Evolutionary conservation across 768 basidiomycete species (phyloP), one percentile per base, ranked within the genome.

Genomic region (Suillus subaureus): DNA sequence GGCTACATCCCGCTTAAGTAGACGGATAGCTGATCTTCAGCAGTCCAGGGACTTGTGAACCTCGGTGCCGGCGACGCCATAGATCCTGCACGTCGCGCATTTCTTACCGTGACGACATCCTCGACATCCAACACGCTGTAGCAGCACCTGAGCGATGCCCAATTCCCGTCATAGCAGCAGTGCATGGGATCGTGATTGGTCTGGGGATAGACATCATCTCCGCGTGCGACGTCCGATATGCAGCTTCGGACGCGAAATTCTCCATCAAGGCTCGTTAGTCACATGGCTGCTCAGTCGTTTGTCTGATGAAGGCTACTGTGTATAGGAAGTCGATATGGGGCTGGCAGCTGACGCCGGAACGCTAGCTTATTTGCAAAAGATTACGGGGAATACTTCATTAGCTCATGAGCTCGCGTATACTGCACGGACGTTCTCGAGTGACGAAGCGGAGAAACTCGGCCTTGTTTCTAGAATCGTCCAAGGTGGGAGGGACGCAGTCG

Each of bases 311-410:
- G n/a, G 11, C 26, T 47, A n/a, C 40, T 28, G 12, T 15, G 31
- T 33, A 13, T 52, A 94, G 92, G 93, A 96, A 82, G 89, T 94
- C 3, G 92, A 95, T 71, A 84, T 95, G 31, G 94, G 92, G 0
- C 81, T 97, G 0, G 94, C 95, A 3, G 90, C 95, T 0, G 95
- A 96, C 72, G 88, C 96, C 47, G 96, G 96, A 0, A 88, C 93
- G 0, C 85, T 97, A 7, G 92, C 94, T 2, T 87, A 89, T 61
- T 79, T 96, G 7, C 93, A 92, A 0, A 92, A 93, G 70, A 82
- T 92, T 55, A 84, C 85, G 0, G 92, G 88, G 0, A 95, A 94
- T 76, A 82, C 86, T 35, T 92, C 90, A 2, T 81, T 91, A 15
- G 78, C 87, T 3, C 83, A 86, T 56, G 95, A 97, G 73, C 81